A percentile compares a stretch with the other conserved stretches of the same genome.
Conservation (phyloP, 2,329 filamentous ascomycete genomes). For the Claviceps humidiphila region DNA sequence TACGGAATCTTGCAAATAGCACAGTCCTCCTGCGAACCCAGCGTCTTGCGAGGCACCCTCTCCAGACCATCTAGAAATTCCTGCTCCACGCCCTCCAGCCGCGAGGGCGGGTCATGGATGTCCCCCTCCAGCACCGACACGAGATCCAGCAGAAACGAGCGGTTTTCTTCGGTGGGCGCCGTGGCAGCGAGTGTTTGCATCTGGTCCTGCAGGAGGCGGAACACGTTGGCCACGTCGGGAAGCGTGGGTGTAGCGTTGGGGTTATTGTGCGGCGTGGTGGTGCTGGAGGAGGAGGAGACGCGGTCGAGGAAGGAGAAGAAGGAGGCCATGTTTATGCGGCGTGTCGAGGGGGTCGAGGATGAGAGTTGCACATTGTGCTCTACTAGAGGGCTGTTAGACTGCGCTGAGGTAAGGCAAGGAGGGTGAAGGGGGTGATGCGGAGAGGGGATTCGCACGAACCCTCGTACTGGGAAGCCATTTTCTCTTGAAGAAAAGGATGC, state of each 20-base stretch:
- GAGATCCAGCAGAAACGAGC: constrained; percentile 35
- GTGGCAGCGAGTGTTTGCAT: constrained; percentile 36
- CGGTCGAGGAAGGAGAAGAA: constrained; percentile 46
- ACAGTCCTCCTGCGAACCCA: constrained; percentile 40
- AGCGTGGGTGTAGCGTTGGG: constrained; percentile 48
- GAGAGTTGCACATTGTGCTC: constrained; percentile 48
- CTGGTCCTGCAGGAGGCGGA: constrained; percentile 46
- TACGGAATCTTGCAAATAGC: constrained; percentile 51
- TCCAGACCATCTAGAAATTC: constrained; percentile 47
- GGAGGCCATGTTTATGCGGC: constrained; percentile 50
- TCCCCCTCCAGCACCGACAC: constrained; percentile 33
- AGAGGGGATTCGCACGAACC: constrained; percentile 13
- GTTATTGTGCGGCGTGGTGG: constrained; percentile 31
- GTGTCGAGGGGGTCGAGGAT: constrained; percentile 26
- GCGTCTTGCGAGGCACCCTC: constrained; percentile 37
- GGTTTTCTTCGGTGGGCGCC: constrained; percentile 36
- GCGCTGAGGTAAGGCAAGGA: not conserved
- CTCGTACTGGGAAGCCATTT: constrained; percentile 46
- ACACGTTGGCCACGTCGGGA: constrained; percentile 42
- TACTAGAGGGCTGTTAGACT: constrained; percentile 26
- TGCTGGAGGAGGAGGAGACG: constrained; percentile 27
- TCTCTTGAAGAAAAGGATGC: not conserved
- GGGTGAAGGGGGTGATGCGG: not conserved
- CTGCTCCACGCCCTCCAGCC: constrained; percentile 42
- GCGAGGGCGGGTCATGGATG: constrained; percentile 37